Conservation (phyloP, 129 eudicot species). For the Centaurea solstitialis region DNA sequence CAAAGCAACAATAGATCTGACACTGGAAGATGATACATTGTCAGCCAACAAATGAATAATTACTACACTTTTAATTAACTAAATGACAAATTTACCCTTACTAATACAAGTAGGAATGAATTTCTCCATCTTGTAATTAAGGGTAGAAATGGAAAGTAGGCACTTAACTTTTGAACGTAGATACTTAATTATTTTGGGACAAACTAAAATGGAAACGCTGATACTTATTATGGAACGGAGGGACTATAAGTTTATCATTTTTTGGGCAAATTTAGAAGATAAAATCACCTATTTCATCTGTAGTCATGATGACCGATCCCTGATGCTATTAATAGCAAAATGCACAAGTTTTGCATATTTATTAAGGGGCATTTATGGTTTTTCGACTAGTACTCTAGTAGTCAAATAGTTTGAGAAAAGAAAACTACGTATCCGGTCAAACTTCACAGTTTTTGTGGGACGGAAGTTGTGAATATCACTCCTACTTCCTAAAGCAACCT, state of each 20-base stretch:
- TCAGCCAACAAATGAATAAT: background rate
- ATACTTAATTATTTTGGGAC: no score
- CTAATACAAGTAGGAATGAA: no score
- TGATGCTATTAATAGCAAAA: background rate
- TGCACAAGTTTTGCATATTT: background rate
- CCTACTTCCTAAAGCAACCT: background rate
- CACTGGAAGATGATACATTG: conserved; percentile 52
- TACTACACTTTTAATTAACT: background rate
- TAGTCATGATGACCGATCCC: background rate
- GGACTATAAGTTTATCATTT: no score
- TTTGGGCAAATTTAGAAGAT: no score
- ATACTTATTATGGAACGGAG: no score
- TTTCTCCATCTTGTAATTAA: no score
- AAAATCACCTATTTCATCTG: no score
- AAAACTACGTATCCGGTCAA: background rate
- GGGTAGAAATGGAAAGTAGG: no score
- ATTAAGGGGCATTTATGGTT: background rate
- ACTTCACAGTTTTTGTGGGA: background rate
- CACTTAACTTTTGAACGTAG: no score
- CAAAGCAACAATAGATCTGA: conserved; percentile 83
- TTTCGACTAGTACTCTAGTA: background rate
- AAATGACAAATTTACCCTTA: background rate
- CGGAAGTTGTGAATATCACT: background rate
- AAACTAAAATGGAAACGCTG: no score
- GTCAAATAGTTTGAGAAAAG: background rate